Base-by-base conservation (phyloP, 805 yeast genomes). In the Hanseniaspora hatyaiensis region DNA sequence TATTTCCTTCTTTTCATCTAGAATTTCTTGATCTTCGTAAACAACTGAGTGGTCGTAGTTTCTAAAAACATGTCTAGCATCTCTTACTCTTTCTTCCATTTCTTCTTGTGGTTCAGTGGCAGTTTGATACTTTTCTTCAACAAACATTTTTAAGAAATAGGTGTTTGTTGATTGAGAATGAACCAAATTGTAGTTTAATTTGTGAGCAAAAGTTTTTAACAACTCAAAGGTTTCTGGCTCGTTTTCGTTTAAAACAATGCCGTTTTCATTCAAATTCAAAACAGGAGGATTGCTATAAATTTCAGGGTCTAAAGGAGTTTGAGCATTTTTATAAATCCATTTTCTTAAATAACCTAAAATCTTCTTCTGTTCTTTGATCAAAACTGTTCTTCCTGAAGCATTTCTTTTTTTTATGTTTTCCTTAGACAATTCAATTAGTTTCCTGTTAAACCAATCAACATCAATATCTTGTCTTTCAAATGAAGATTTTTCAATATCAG, bases 371-470 rank as follows among this genome's bases (percentile, higher is more conserved):
- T 78, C 82, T 54, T 78, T 80, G 46, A 80, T 59, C 34, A 83
- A 61, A 16, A 82, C 65, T 40, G 80, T 65, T 54, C 78, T 80
- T 3, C 89, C 88, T 40, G 70, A 68, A 55, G 76, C 73, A 50
- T 71, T 73, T 63, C 86, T 74, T 61, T 73, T 80, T 63, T 69
- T 75, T 55, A 77, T 83, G 57, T 89, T 92, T 44, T 77, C 70
- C 39, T 79, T 66, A 5, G 89, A 81, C 49, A 83, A 77, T 57
- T 80, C 80, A 54, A 83, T 94, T 52, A 89, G 71, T 58, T 83
- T 83, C 57, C 80, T 74, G 64, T 86, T 86, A 64, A 86, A 85
- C 96, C 96, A 88, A 52, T 82, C 92, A 29, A 84, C 77, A 62
- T 88, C 96, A 48, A 85, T 69, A 52, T 82, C 84, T 46, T 78